phyloP scores from a whole-genome alignment of 2,329 filamentous ascomycete genomes.

The Pseudogymnoascus sp. region DNA sequence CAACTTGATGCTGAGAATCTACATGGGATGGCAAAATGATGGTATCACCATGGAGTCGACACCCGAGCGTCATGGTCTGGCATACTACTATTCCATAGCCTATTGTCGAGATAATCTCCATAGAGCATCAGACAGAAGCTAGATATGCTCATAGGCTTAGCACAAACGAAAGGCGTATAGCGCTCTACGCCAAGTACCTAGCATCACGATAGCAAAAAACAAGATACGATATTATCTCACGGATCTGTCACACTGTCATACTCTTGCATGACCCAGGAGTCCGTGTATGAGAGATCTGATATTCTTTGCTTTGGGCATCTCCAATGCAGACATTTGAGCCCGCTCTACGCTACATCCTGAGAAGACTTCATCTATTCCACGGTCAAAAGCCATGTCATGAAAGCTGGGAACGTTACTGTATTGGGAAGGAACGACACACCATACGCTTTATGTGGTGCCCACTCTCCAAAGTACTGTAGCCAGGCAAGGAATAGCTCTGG shows the following conservation, averaged over 20 bases:
- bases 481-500: not conserved
- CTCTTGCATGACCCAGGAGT: slow-evolving; percentile 27
- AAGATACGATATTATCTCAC: slow-evolving; percentile 30
- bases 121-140: slow-evolving; percentile 44
- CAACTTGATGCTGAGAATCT: slow-evolving; percentile 1
- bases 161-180: slow-evolving; percentile 46
- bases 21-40: slow-evolving; percentile 1
- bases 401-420: not conserved
- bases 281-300: slow-evolving; percentile 6
- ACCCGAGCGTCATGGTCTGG: slow-evolving; percentile 28
- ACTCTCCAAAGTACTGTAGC: slow-evolving; percentile 1
- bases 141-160: slow-evolving; percentile 40
- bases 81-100: slow-evolving; percentile 44
- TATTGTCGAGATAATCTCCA: slow-evolving; percentile 62
- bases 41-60: slow-evolving; percentile 1
- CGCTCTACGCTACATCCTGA: not conserved
- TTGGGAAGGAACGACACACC: slow-evolving; percentile 3
- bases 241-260: slow-evolving; percentile 30
- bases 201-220: slow-evolving; percentile 69
- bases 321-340: slow-evolving; percentile 6
- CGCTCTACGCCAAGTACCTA: slow-evolving; percentile 61
- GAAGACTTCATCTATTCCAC: not conserved
- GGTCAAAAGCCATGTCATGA: not conserved
- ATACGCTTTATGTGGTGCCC: not conserved
- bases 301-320: not conserved